Conservation (phyloP, 2,329 filamentous ascomycete species). For the Aspergillaceae sp. region DNA sequence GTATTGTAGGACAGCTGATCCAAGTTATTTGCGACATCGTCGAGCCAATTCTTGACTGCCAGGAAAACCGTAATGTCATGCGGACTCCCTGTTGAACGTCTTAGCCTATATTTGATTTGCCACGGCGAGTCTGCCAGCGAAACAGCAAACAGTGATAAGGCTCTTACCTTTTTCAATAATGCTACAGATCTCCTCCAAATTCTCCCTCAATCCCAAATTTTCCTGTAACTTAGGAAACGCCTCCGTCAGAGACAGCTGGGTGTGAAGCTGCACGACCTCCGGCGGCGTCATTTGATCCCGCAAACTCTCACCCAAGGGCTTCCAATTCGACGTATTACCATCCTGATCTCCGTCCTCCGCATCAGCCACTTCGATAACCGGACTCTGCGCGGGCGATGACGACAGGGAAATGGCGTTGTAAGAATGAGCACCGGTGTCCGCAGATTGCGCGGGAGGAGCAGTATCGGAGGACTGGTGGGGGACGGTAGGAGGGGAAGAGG, state of each 20-base stretch:
- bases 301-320: constrained; percentile 26
- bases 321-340: constrained; percentile 38
- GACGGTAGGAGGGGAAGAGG: constrained; percentile 5
- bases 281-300: constrained; percentile 21
- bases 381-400: constrained; percentile 38
- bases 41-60: constrained; percentile 37
- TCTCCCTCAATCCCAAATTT: constrained; percentile 21
- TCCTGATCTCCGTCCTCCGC: constrained; percentile 43
- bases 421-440: constrained; percentile 14
- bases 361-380: constrained; percentile 43
- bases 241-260: constrained; percentile 24
- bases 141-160: constrained; percentile 1
- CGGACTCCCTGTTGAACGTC: constrained; percentile 18
- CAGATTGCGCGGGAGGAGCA: constrained; percentile 7
- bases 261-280: constrained; percentile 29
- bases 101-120: constrained; percentile 2
- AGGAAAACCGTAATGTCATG: constrained; percentile 24
- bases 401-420: constrained; percentile 31
- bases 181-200: constrained; percentile 22
- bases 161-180: constrained; percentile 32
- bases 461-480: constrained; percentile 8
- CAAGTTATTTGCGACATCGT: constrained; percentile 26
- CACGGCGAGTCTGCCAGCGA: background rate
- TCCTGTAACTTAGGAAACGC: constrained; percentile 29
- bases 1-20: constrained; percentile 27